Evolutionary conservation across 2,329 filamentous ascomycete species (phyloP).

Genomic region (Cercospora nicotianae): DNA sequence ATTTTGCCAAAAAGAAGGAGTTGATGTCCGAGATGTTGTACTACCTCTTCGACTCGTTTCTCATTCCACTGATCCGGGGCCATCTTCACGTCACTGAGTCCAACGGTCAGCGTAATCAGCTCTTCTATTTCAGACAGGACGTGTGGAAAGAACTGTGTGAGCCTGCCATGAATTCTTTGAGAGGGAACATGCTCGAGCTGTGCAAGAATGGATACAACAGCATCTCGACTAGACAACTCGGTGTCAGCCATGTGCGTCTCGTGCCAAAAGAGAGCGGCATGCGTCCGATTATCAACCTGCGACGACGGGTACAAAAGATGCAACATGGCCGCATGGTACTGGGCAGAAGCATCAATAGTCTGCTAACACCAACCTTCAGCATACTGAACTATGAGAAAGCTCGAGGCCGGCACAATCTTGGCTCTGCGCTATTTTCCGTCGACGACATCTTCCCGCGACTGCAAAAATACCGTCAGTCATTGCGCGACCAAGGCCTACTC

Average conservation of each 20-base stretch:
- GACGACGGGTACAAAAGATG: constrained; percentile 59
- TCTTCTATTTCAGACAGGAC: constrained; percentile 96
- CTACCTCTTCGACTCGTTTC: constrained; percentile 85
- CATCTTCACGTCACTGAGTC: constrained; percentile 97
- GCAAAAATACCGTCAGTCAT: constrained; percentile 62
- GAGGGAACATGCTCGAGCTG: constrained; percentile 74
- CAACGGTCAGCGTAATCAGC: constrained; percentile 70
- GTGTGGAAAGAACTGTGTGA: constrained; percentile 78
- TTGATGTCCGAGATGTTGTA: constrained; percentile 84
- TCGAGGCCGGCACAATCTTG: constrained; percentile 59
- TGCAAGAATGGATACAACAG: constrained; percentile 60
- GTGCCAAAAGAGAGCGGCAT: constrained; percentile 77
- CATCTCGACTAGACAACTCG: constrained; percentile 64
- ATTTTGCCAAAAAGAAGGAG: constrained; percentile 73
- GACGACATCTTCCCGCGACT: constrained; percentile 75
- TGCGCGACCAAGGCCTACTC: constrained; percentile 42
- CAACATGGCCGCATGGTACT: constrained; percentile 57
- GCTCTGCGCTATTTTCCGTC: constrained; percentile 77
- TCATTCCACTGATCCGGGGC: constrained; percentile 80
- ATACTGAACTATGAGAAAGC: constrained; percentile 74
- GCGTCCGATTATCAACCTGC: constrained; percentile 84
- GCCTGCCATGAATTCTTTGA: constrained; percentile 68
- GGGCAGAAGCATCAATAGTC: constrained; percentile 66
- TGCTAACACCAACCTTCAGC: constrained; percentile 72
- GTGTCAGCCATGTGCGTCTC: constrained; percentile 75